These are phyloP conservation scores for Puccinia novopanici DNA, from an alignment of 1,284 basidiomycete genomes.

Conservation along the genomic window DNA sequence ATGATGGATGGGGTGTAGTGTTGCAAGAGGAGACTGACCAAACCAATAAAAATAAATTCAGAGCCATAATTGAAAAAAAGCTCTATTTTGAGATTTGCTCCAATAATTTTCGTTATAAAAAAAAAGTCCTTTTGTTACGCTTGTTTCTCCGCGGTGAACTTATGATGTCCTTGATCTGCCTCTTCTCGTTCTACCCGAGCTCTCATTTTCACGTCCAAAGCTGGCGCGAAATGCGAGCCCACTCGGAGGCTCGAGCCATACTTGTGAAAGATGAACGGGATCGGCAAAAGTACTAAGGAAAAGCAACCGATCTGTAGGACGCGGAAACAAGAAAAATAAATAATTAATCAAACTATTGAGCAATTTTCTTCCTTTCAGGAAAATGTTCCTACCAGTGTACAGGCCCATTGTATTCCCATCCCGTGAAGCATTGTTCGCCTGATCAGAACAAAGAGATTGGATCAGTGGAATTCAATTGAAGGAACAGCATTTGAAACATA, in stretches of 20 bases:
- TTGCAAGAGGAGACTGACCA: too few species aligned
- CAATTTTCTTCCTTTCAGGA: slow-evolving; percentile 62
- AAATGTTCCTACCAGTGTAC: slow-evolving; percentile 59
- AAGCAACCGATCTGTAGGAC: slow-evolving; percentile 46
- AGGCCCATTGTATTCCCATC: slow-evolving; percentile 66
- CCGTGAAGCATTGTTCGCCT: slow-evolving; percentile 43
- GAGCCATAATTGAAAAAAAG: too few species aligned
- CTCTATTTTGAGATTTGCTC: too few species aligned
- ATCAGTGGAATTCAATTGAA: not conserved
- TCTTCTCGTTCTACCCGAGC: slow-evolving; percentile 55
- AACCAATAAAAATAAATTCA: too few species aligned
- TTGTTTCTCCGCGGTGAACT: not conserved
- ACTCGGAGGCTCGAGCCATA: slow-evolving; percentile 51
- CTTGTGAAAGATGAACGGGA: slow-evolving; percentile 52
- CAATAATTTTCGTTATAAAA: too few species aligned
- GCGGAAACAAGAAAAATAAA: too few species aligned
- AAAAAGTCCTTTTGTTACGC: not conserved
- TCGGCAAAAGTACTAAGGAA: slow-evolving; percentile 54
- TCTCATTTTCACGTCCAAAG: slow-evolving; percentile 55
- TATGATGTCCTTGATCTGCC: not conserved
- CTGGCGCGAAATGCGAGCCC: slow-evolving; percentile 55
- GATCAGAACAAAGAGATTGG: not conserved
- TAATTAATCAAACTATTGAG: slow-evolving; percentile 57
- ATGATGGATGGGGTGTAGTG: too few species aligned
- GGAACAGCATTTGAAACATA: not conserved